Percentiles rank a stretch among this genome's conserved stretches.
Evolutionary conservation across 441 rosid species (phyloP).

Genomic region (Arabidopsis hybrid): DNA sequence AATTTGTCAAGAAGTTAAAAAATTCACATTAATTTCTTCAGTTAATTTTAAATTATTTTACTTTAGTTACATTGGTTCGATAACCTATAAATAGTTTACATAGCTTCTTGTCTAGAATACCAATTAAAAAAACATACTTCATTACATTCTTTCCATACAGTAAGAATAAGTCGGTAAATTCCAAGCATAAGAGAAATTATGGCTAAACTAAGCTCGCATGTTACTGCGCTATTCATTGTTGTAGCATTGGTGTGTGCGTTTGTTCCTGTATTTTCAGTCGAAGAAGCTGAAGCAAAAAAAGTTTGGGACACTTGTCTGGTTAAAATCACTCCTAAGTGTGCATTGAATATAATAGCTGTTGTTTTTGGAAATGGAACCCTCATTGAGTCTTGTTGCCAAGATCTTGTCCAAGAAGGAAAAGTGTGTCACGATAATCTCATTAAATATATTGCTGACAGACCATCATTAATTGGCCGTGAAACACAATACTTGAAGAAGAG

Average conservation of each 20-base stretch:
- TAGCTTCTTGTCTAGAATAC: background rate
- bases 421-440: too few relatives aligned
- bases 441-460: too few relatives aligned
- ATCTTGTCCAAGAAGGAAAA: background rate
- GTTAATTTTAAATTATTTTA: too few relatives aligned
- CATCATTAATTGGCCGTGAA: too few relatives aligned
- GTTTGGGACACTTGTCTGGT: slow-evolving; percentile 2
- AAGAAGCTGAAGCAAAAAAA: background rate
- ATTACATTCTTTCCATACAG: background rate
- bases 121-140: background rate
- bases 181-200: background rate
- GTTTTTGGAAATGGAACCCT: background rate
- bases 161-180: background rate
- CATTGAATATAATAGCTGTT: background rate
- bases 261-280: background rate
- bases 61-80: background rate
- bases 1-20: background rate
- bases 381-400: background rate
- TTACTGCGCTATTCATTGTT: background rate
- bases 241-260: too few relatives aligned
- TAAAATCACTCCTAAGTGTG: background rate
- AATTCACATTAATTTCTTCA: too few relatives aligned
- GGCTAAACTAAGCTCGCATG: background rate
- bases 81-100: background rate
- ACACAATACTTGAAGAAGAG: too few relatives aligned